Base-by-base conservation (phyloP, 441 rosid species). In the Mallotus japonicus region DNA sequence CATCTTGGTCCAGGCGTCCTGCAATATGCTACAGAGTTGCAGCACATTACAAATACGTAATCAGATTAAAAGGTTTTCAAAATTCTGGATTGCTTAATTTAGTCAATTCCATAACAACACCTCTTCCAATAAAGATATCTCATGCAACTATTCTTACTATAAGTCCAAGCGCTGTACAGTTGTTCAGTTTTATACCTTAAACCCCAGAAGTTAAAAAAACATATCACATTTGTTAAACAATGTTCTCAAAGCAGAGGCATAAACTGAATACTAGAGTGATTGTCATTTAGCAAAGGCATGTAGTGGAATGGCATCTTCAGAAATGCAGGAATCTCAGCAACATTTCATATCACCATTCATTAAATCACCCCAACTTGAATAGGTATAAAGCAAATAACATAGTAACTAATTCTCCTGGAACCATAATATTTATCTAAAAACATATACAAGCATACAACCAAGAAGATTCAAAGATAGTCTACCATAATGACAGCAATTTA, bases 21-120 rank as follows among this genome's bases (percentile, higher is more conserved):
- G 98, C 96, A 76, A 92, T 76, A 84, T 87, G 92, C 99, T 96
- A 87, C 88, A 84, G 79, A 77, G 80, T 88, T 78, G 88, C 85
- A 83, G 88, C 89, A 83, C 69, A 83, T 83, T 73, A 79, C 73
- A 83, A 77, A 80, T 69, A 65, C 72, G 2, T 40, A 74, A 81
- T 90, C 81, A 92, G 89, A 87, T 77, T 51, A 58, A 66, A 75
- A 66, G 34, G 28, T 40, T 66, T 65, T 55, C 61, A 65, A 56
- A 64, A 19, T 47, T 55, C 3, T 15, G 6, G 1, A 22, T 37
- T 62, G 58, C 37, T 22, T 22, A 50, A 54, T 37, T 47, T 47
- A 58, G 51, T 16, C 32, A 37, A 66, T 20, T 74, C 22, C 44
- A 8, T 10, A 40, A 20, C 37, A 20, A 11, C 9, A 8, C 40